These are phyloP conservation scores for Coelastrella sp. DNA, from an alignment of 139 green algal genomes.

Conservation along the genomic window DNA sequence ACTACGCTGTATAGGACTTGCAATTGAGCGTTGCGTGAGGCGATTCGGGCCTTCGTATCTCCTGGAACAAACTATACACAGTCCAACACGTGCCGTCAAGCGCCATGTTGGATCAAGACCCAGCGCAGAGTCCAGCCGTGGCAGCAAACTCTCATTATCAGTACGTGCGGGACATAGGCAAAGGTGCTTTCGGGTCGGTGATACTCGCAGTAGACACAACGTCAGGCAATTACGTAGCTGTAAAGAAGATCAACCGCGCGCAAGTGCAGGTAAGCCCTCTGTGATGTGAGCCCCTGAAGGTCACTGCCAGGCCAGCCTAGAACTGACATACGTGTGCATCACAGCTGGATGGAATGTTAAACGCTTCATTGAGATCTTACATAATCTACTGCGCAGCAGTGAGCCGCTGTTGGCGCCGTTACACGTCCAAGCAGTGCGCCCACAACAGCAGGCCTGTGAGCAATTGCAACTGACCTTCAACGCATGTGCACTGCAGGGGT, in stretches of 20 bases:
- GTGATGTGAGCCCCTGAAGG: not conserved
- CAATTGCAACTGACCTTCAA: not conserved
- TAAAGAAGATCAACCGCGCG: conserved; percentile 30
- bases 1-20: too few relatives aligned
- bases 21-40: too few relatives aligned
- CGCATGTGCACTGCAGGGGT: not conserved
- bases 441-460: not conserved
- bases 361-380: too few relatives aligned
- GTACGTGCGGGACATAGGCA: conserved; percentile 23
- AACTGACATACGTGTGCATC: not conserved
- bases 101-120: not conserved
- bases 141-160: not conserved
- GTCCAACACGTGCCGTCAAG: too few relatives aligned
- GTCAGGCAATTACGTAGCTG: not conserved
- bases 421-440: too few relatives aligned
- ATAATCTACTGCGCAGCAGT: too few relatives aligned
- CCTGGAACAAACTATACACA: too few relatives aligned
- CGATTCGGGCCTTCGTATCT: too few relatives aligned
- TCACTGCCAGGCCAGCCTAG: not conserved
- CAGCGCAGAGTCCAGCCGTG: not conserved
- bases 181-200: conserved; percentile 29
- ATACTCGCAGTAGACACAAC: conserved; percentile 8
- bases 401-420: too few relatives aligned
- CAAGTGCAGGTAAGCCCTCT: not conserved
- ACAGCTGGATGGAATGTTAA: not conserved